A percentile compares a stretch with the other conserved stretches of the same genome.
Conservation (phyloP, 768 basidiomycete species). For the Coprinopsis strossmayeri region DNA sequence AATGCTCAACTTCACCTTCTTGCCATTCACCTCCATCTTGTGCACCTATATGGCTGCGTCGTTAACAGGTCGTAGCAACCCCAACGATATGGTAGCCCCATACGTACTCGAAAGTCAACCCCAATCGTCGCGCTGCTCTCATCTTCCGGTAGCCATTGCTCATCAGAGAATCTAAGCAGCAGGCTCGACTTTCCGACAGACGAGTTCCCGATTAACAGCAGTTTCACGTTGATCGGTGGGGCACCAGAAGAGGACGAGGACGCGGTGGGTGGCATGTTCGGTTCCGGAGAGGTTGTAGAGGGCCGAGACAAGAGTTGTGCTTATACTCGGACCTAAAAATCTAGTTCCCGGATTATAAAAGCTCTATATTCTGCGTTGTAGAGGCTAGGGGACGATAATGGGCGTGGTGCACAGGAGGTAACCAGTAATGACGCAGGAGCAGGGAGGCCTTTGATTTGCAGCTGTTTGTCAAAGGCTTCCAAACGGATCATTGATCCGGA, state of each 20-base stretch:
- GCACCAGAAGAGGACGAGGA: constrained; percentile 14
- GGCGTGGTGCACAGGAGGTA: no score
- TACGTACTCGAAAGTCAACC: constrained; percentile 75
- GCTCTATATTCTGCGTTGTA: no score
- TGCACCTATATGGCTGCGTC: constrained; percentile 49
- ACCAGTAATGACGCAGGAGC: no score
- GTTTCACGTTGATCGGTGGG: constrained; percentile 66
- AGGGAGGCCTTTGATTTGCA: no score
- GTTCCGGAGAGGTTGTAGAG: no score
- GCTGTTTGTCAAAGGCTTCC: no score
- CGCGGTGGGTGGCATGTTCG: neutral
- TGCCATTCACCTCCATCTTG: constrained; percentile 80
- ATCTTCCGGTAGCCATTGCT: constrained; percentile 90
- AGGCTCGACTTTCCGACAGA: constrained; percentile 93
- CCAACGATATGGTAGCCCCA: neutral
- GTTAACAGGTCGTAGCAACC: neutral
- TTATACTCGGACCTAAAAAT: no score
- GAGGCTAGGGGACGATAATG: no score
- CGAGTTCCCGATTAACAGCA: constrained; percentile 81
- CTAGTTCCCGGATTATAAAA: no score
- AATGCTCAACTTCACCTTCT: constrained; percentile 88
- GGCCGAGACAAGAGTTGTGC: no score
- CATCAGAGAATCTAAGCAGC: constrained; percentile 91
- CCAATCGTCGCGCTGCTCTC: constrained; percentile 83
- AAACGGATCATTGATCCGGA: no score